Base-by-base conservation (phyloP, 2,329 filamentous ascomycete species). In the Lachnellula arida region DNA sequence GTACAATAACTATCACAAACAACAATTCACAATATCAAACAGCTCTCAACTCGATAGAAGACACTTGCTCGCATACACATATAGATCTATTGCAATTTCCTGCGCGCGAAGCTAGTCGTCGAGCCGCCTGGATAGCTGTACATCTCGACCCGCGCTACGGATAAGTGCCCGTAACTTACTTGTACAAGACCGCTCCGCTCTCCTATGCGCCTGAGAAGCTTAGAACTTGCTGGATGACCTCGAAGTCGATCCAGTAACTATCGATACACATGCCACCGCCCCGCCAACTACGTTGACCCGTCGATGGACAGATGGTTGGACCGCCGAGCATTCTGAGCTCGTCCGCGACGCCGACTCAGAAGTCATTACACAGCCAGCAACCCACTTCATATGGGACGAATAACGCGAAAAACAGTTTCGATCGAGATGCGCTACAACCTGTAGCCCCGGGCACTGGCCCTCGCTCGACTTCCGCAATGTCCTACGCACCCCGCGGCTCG, bases 401-500 rank as follows among this genome's bases (percentile, higher is more conserved):
- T 55, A 67, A 70, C 52, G 69, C 73, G 56, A 75, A 73, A 58
- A 70, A 77, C 28, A 82, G 80, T 64, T 71, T 84, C 63, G 83
- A 86, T 56, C 80, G 81, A 62, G 79, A 81, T 71, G 77, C 74
- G 28, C 75, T 84, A 40, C 81, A 82, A 61, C 78, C 76, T 19
- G 70, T 73, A 2, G 59, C 65, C 64, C 57, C 70, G 23, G 63
- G 73, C 59, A 78, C 76, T 71, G 75, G 75, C 60, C 69, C 68
- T 49, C 78, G 81, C 58, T 76, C 80, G 28, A 74, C 78, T 34
- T 81, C 81, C 2, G 74, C 71, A 67, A 78, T 84, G 65, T 86
- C 83, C 54, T 88, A 84, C 70, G 83, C 80, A 49, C 81, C 85
- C 17, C 83, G 88, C 52, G 83, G 81, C 52, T 79, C 84, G 60